phyloP scores from a whole-genome alignment of 768 basidiomycete genomes.

The Boletus rex-veris region DNA sequence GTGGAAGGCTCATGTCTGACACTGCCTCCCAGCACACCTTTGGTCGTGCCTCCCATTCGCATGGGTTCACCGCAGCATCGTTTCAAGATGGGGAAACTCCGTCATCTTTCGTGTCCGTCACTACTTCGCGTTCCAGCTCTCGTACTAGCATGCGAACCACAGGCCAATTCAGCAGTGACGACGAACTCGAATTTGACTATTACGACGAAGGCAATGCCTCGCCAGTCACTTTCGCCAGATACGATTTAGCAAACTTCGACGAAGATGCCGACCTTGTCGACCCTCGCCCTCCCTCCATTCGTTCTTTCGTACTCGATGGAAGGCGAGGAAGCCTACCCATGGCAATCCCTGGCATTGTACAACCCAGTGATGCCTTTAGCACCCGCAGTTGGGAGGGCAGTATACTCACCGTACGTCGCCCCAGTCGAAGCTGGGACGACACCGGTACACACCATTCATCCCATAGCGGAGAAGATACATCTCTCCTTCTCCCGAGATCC shows the following conservation, averaged over 20 bases:
- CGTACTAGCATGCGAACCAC: conserved; percentile 32
- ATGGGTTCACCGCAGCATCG: conserved; percentile 18
- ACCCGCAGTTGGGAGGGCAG: conserved; percentile 55
- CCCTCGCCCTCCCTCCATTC: conserved; percentile 25
- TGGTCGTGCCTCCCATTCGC: conserved; percentile 38
- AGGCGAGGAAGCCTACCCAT: conserved; percentile 62
- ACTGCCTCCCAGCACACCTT: conserved; percentile 49
- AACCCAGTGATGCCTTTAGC: conserved; percentile 18
- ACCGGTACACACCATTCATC: conserved; percentile 22
- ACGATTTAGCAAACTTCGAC: conserved; percentile 35
- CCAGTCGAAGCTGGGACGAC: conserved; percentile 60
- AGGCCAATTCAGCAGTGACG: conserved; percentile 45
- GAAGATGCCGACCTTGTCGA: conserved; percentile 29
- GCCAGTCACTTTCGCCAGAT: conserved; percentile 39
- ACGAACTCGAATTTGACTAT: conserved; percentile 43
- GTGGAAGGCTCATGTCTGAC: conserved; percentile 34
- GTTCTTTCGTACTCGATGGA: conserved; percentile 16
- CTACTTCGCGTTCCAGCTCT: conserved; percentile 35
- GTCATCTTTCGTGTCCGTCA: conserved; percentile 41
- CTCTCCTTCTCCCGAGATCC: conserved; percentile 42
- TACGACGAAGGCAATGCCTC: conserved; percentile 38
- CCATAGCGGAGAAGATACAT: conserved; percentile 17
- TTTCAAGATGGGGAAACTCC: conserved; percentile 32
- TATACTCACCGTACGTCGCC: conserved; percentile 54
- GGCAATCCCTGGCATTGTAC: conserved; percentile 45